These are phyloP conservation scores for Neurospora terricola DNA, from an alignment of 495 filamentous ascomycete genomes.

Conservation along the genomic window DNA sequence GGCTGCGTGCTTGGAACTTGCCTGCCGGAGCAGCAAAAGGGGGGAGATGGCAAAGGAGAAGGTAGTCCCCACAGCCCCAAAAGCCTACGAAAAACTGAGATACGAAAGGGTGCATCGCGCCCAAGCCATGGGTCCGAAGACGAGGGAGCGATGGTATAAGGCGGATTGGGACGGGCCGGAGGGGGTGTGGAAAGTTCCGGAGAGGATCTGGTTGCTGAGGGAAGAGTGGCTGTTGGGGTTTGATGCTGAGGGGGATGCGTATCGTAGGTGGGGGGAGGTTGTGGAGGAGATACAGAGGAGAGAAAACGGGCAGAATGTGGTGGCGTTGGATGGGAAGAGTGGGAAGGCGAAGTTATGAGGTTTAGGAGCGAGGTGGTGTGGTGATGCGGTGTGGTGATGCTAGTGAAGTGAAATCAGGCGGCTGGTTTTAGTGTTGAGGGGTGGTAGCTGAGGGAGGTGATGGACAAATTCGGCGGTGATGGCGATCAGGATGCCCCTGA, in stretches of 20 bases:
- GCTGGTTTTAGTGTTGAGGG: too few species aligned
- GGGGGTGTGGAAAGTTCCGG: slow-evolving; percentile 47
- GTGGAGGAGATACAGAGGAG: slow-evolving; percentile 1
- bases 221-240: slow-evolving; percentile 52
- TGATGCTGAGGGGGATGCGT: slow-evolving; percentile 52
- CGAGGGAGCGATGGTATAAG: slow-evolving; percentile 52
- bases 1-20: slow-evolving; percentile 48
- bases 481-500: too few species aligned
- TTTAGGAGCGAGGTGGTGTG: neutral
- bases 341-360: neutral
- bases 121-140: slow-evolving; percentile 49
- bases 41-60: neutral
- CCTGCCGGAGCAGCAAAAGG: slow-evolving; percentile 15
- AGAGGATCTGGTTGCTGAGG: slow-evolving; percentile 42
- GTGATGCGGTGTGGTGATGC: neutral
- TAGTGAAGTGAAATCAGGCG: too few species aligned
- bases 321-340: neutral
- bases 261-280: slow-evolving; percentile 14
- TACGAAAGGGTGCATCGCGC: slow-evolving; percentile 45
- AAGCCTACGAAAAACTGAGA: slow-evolving; percentile 39
- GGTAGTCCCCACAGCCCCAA: slow-evolving; percentile 31
- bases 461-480: too few species aligned
- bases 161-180: slow-evolving; percentile 36
- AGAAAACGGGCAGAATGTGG: neutral
- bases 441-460: too few species aligned